A percentile compares a stretch with the other conserved stretches of the same genome.
Conservation (phyloP, 352 stramenopile species). For the Phytophthora ramorum region DNA sequence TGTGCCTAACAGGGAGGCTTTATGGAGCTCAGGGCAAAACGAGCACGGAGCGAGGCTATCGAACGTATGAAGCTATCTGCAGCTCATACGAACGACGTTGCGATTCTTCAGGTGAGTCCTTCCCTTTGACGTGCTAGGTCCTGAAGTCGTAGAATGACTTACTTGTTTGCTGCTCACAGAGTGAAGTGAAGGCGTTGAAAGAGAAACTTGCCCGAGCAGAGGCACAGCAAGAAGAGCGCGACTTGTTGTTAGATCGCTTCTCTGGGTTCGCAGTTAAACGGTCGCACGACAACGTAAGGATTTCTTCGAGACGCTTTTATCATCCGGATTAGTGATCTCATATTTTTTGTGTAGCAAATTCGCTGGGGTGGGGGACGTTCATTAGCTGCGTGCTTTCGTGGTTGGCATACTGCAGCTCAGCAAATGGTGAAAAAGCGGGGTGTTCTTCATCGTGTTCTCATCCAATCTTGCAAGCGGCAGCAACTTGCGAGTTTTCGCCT, state of each 20-base stretch:
- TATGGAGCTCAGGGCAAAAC: slow-evolving; percentile 30
- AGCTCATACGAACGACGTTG: slow-evolving; percentile 50
- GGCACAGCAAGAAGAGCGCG: slow-evolving; percentile 8
- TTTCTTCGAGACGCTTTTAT: neutral
- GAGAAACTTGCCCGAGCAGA: slow-evolving; percentile 15
- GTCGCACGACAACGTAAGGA: slow-evolving; percentile 29
- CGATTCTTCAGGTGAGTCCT: slow-evolving; percentile 46
- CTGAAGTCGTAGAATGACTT: neutral
- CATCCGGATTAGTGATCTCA: neutral
- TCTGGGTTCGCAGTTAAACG: slow-evolving; percentile 35
- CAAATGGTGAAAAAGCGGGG: neutral
- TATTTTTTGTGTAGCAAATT: slow-evolving; percentile 27
- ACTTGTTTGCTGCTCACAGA: slow-evolving; percentile 23
- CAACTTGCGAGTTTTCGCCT: slow-evolving; percentile 13
- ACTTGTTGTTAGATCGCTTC: slow-evolving; percentile 40
- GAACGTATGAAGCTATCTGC: slow-evolving; percentile 59
- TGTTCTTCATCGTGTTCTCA: slow-evolving; percentile 12
- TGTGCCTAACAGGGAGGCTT: slow-evolving; percentile 32
- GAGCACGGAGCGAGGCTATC: slow-evolving; percentile 32
- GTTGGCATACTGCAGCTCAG: slow-evolving; percentile 30
- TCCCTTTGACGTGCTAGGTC: neutral
- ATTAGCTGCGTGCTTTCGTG: slow-evolving; percentile 34
- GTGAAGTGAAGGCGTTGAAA: slow-evolving; percentile 53
- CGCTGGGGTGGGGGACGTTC: slow-evolving; percentile 33
- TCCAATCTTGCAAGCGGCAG: slow-evolving; percentile 27